These are phyloP conservation scores for Oenanthe sinensis DNA, from an alignment of 129 eudicot species.

Conservation along the genomic window DNA sequence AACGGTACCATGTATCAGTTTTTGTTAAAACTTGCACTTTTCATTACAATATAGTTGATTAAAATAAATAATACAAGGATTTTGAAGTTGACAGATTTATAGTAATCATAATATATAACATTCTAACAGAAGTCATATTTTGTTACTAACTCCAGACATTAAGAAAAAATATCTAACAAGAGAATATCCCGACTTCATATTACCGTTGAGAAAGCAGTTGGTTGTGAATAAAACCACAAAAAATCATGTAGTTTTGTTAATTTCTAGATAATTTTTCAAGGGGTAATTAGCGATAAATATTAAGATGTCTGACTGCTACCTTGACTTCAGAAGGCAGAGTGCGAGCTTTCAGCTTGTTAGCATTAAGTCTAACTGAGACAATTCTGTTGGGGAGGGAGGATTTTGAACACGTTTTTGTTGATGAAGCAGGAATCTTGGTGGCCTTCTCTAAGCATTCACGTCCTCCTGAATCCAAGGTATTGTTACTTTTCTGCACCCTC, in stretches of 20 bases:
- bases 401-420: neutral
- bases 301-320: constrained; percentile 3
- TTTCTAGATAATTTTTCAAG: too few species aligned
- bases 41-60: neutral
- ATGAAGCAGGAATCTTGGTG: neutral
- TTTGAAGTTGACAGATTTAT: neutral
- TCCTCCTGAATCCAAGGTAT: neutral
- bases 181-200: neutral
- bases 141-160: neutral
- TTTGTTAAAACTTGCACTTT: neutral
- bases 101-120: neutral
- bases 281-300: neutral
- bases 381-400: neutral
- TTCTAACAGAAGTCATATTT: neutral
- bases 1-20: neutral
- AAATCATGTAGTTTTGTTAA: neutral
- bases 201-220: neutral
- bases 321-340: constrained; percentile 5
- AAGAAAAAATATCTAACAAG: neutral
- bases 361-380: constrained; percentile 6
- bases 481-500: neutral
- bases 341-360: constrained; percentile 3
- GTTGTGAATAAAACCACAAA: neutral
- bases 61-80: neutral
- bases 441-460: neutral